Percentiles rank a stretch among this genome's conserved stretches.
Evolutionary conservation across 176 grass and related monocot species (phyloP).

Genomic region (Avena eriantha): DNA sequence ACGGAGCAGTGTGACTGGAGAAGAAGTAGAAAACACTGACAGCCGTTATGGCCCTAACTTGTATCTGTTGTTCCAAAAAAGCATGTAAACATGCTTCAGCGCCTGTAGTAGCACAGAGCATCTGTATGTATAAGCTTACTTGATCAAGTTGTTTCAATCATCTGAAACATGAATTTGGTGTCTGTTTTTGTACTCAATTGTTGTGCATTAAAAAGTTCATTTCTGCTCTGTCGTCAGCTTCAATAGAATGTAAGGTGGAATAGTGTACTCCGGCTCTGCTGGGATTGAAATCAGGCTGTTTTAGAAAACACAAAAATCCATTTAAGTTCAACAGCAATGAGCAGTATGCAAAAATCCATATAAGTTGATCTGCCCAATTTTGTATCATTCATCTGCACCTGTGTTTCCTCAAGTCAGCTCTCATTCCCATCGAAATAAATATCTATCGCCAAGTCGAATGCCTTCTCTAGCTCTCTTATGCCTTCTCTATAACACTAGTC

Average conservation of each 20-base stretch:
- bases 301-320: no score
- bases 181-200: neutral
- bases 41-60: neutral
- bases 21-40: neutral
- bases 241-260: no score
- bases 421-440: neutral
- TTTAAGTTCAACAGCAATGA: no score
- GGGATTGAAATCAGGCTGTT: no score
- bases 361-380: no score
- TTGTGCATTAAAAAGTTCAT: neutral
- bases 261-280: no score
- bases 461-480: neutral
- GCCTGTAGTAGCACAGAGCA: neutral
- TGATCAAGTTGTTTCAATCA: slow-evolving; percentile 1
- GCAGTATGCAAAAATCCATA: no score
- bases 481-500: no score
- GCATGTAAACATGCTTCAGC: neutral
- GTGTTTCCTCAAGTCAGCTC: no score
- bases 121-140: slow-evolving; percentile 26
- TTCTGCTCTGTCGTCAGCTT: no score
- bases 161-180: neutral
- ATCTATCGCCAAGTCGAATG: slow-evolving; percentile 7
- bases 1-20: neutral
- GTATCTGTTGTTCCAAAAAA: neutral
- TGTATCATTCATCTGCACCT: no score